Evolutionary conservation across 2,329 filamentous ascomycete genomes (phyloP).

Genomic region (Pochonia chlamydosporia): DNA sequence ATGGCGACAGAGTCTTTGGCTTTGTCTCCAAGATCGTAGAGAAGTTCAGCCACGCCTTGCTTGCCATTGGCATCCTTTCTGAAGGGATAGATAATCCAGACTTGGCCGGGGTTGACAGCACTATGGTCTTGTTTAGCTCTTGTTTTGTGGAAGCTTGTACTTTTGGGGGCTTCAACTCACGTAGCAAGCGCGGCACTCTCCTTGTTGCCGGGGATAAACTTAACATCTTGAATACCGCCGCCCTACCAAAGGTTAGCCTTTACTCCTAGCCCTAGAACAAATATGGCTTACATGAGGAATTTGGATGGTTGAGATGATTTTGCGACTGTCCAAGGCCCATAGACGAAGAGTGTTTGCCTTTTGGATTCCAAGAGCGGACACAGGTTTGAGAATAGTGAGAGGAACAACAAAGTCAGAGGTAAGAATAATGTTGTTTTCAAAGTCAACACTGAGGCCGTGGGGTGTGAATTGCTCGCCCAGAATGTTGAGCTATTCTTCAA

Average conservation of each 20-base stretch:
- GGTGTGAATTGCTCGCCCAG: slow-evolving; percentile 56
- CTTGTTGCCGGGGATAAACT: slow-evolving; percentile 56
- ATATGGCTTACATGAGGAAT: slow-evolving; percentile 44
- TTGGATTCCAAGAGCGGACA: slow-evolving; percentile 40
- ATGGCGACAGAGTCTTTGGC: slow-evolving; percentile 52
- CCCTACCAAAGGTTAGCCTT: slow-evolving; percentile 25
- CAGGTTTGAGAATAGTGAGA: slow-evolving; percentile 53
- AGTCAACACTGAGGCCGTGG: slow-evolving; percentile 54
- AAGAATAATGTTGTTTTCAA: slow-evolving; percentile 48
- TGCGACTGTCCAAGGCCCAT: slow-evolving; percentile 47
- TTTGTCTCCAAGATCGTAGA: slow-evolving; percentile 52
- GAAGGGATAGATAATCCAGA: slow-evolving; percentile 62
- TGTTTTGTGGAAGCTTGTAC: neutral
- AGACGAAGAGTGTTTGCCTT: slow-evolving; percentile 53
- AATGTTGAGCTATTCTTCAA: slow-evolving; percentile 38
- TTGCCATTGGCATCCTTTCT: slow-evolving; percentile 48
- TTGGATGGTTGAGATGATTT: slow-evolving; percentile 54
- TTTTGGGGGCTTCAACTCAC: too few relatives aligned
- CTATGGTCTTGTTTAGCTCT: too few relatives aligned
- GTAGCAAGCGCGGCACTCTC: slow-evolving; percentile 55
- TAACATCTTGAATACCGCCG: slow-evolving; percentile 57
- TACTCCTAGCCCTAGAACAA: neutral
- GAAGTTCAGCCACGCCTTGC: slow-evolving; percentile 51
- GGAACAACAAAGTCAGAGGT: slow-evolving; percentile 61
- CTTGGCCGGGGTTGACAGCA: slow-evolving; percentile 52